Conservation (phyloP, 768 basidiomycete species). For the Psilocybe tampanensis region DNA sequence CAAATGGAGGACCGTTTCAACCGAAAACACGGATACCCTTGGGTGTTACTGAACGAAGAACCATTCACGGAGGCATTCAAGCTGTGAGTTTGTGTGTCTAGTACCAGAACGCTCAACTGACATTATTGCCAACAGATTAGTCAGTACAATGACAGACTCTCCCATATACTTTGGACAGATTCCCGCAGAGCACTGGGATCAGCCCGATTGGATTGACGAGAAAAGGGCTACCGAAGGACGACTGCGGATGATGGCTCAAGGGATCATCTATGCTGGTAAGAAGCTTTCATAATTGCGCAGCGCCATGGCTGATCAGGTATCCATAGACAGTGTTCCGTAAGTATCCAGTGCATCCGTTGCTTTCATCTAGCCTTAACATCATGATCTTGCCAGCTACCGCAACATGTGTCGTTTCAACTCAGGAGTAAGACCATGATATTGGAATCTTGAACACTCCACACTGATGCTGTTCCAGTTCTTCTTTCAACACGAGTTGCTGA, state of each 20-base stretch:
- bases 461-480: slow-evolving; percentile 59
- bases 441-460: neutral
- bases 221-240: slow-evolving; percentile 59
- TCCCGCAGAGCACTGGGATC: slow-evolving; percentile 74
- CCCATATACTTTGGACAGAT: slow-evolving; percentile 73
- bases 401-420: slow-evolving; percentile 98
- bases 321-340: slow-evolving; percentile 71
- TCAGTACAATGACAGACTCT: slow-evolving; percentile 56
- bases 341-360: slow-evolving; percentile 26
- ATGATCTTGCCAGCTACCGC: slow-evolving; percentile 57
- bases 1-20: slow-evolving; percentile 88
- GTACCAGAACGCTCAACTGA: neutral
- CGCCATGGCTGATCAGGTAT: slow-evolving; percentile 9
- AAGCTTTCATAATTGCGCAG: neutral
- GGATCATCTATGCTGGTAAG: slow-evolving; percentile 64
- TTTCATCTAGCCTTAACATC: neutral
- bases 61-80: slow-evolving; percentile 77
- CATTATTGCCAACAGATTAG: slow-evolving; percentile 40
- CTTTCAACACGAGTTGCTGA: slow-evolving; percentile 76
- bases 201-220: slow-evolving; percentile 84
- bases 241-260: slow-evolving; percentile 61
- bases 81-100: slow-evolving; percentile 34
- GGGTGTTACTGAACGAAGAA: slow-evolving; percentile 85
- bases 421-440: slow-evolving; percentile 53
- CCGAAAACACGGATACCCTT: slow-evolving; percentile 71